Evolutionary conservation across 345 rosid species (phyloP).

Genomic region (Citrus glauca): DNA sequence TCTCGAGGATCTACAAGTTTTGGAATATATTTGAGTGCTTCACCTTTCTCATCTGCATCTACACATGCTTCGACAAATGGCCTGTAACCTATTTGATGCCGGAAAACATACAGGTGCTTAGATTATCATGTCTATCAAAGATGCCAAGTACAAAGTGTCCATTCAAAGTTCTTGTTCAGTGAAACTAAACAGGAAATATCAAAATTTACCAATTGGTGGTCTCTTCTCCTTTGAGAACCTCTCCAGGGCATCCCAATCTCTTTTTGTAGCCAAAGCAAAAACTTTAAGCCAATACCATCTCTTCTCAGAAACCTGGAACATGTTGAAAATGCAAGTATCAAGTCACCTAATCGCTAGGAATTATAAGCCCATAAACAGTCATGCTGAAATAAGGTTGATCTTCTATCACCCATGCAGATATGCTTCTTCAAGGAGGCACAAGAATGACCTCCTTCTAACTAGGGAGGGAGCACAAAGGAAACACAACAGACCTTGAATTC

Average conservation of each 20-base stretch:
- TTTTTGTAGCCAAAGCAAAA: slow-evolving; percentile 82
- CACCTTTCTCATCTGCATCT: slow-evolving; percentile 84
- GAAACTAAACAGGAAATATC: neutral
- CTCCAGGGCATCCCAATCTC: slow-evolving; percentile 93
- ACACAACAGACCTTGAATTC: slow-evolving; percentile 62
- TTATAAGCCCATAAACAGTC: neutral
- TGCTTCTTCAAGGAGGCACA: slow-evolving; percentile 1
- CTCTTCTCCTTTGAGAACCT: slow-evolving; percentile 93
- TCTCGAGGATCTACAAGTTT: slow-evolving; percentile 84
- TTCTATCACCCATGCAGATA: neutral
- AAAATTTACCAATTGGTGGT: slow-evolving; percentile 73
- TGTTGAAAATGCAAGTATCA: neutral
- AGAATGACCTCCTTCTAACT: neutral
- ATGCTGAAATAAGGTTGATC: neutral
- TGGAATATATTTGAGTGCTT: slow-evolving; percentile 92
- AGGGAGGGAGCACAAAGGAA: slow-evolving; percentile 3
- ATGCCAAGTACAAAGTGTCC: neutral
- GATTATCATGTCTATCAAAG: neutral
- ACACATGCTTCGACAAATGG: slow-evolving; percentile 97
- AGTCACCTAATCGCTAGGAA: neutral
- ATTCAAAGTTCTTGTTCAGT: neutral
- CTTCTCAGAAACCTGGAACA: slow-evolving; percentile 76
- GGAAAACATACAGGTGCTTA: neutral
- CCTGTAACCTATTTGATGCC: slow-evolving; percentile 60
- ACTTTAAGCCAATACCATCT: slow-evolving; percentile 97